Conservation (phyloP, 1,284 basidiomycete species). For the Singerocomus inundabilis region DNA sequence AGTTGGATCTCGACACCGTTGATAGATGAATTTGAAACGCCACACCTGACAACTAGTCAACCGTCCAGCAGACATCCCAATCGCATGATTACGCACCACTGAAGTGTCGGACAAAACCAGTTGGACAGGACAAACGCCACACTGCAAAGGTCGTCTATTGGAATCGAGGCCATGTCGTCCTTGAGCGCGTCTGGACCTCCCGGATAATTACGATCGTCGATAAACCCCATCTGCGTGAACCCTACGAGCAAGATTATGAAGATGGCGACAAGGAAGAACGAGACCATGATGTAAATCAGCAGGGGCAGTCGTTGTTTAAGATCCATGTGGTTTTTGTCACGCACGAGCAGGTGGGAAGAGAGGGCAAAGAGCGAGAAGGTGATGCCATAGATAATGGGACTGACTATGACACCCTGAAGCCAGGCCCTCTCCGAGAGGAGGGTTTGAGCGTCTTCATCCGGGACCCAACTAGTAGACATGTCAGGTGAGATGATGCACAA, state of each 20-base stretch:
- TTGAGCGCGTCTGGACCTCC: conserved; percentile 26
- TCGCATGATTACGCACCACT: conserved; percentile 18
- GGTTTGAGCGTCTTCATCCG: conserved; percentile 7
- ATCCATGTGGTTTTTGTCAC: not conserved
- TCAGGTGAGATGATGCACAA: no score
- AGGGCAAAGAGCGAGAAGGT: conserved; percentile 9
- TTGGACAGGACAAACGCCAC: conserved; percentile 19
- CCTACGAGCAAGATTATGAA: conserved; percentile 15
- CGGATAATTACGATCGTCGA: conserved; percentile 33
- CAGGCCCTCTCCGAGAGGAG: conserved; percentile 2
- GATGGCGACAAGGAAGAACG: conserved; percentile 29
- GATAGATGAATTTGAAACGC: conserved; percentile 9
- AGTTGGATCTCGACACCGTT: conserved; percentile 1
- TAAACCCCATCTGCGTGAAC: conserved; percentile 32
- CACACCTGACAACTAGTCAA: conserved; percentile 24
- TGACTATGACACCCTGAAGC: conserved; percentile 20
- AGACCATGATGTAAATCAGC: conserved; percentile 18
- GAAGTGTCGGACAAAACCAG: conserved; percentile 27
- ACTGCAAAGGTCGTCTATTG: conserved; percentile 15
- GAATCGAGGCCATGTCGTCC: conserved; percentile 16
- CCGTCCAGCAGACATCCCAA: not conserved
- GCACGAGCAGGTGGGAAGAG: conserved; percentile 15
- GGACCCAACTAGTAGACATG: conserved; percentile 13
- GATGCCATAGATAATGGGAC: conserved; percentile 14
- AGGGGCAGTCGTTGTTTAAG: conserved; percentile 9